phyloP scores from a whole-genome alignment of 139 green algal species.

The Tetradesmus lagerheimii region DNA sequence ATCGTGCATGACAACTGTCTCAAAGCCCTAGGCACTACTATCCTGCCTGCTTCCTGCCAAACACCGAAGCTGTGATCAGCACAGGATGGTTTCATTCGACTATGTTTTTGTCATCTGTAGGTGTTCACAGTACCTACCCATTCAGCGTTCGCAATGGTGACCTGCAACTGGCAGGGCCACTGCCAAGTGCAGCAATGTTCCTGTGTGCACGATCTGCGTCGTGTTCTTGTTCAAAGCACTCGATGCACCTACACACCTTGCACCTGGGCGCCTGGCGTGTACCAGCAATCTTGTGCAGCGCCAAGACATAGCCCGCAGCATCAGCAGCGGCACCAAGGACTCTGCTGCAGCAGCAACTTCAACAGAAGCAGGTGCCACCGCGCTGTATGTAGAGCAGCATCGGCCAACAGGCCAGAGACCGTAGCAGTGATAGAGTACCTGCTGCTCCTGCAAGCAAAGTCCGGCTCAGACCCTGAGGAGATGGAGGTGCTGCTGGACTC shows the following conservation, averaged over 20 bases:
- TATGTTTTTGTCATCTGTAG: background rate
- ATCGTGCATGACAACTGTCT: too few species aligned
- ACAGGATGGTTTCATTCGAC: too few species aligned
- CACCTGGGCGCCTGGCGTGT: background rate
- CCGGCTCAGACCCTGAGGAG: background rate
- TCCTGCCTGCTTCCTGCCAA: too few species aligned
- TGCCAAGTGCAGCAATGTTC: background rate
- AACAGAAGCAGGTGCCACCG: background rate
- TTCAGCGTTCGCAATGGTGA: background rate
- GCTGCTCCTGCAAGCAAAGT: background rate
- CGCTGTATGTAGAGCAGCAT: background rate
- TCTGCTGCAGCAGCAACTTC: background rate
- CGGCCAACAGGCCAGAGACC: background rate
- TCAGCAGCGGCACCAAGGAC: background rate
- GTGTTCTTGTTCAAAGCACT: background rate
- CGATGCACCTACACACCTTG: background rate
- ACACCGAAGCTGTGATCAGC: too few species aligned
- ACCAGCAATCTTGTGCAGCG: background rate
- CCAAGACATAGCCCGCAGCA: background rate
- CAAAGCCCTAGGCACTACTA: background rate
- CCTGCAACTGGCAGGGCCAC: background rate
- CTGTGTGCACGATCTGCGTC: background rate
- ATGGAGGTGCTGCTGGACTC: constrained; percentile 40
- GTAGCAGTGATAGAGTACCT: constrained; percentile 41
- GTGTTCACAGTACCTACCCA: background rate